Conservation (phyloP, 352 stramenopile species). For the Hyaloperonospora brassicae region DNA sequence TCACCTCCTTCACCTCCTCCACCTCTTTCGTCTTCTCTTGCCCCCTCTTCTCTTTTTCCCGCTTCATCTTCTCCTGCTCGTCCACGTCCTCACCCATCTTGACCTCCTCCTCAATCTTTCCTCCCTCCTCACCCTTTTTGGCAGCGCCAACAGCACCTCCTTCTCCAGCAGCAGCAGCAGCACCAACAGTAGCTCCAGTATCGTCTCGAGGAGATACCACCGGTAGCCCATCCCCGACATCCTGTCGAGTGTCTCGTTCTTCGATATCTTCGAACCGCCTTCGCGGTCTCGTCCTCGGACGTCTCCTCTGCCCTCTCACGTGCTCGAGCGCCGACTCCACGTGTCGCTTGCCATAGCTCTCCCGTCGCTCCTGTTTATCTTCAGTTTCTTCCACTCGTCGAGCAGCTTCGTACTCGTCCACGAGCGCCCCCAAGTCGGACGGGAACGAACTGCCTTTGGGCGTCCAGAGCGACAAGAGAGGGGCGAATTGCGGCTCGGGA, state of each 20-base stretch:
- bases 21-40: neutral
- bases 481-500: constrained; percentile 36
- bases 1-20: neutral
- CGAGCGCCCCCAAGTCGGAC: constrained; percentile 33
- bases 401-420: constrained; percentile 35
- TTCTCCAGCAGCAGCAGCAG: neutral
- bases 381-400: constrained; percentile 16
- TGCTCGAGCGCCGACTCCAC: constrained; percentile 20
- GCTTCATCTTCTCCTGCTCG: neutral
- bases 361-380: constrained; percentile 8
- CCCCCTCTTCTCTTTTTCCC: constrained; percentile 5
- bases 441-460: constrained; percentile 9
- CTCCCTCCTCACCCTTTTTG: neutral
- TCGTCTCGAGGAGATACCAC: constrained; percentile 18
- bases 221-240: constrained; percentile 11
- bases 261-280: constrained; percentile 30
- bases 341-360: constrained; percentile 8
- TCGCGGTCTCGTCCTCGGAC: constrained; percentile 22
- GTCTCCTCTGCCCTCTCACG: constrained; percentile 12
- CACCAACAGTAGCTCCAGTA: constrained; percentile 2
- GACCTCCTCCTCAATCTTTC: constrained; percentile 8
- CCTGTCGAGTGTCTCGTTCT: constrained; percentile 19
- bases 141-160: constrained; percentile 1
- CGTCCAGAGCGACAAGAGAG: constrained; percentile 42
- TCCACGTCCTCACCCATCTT: neutral